These are phyloP conservation scores for Nakazawaea ishiwadae DNA, from an alignment of 805 yeast genomes.

Conservation along the genomic window DNA sequence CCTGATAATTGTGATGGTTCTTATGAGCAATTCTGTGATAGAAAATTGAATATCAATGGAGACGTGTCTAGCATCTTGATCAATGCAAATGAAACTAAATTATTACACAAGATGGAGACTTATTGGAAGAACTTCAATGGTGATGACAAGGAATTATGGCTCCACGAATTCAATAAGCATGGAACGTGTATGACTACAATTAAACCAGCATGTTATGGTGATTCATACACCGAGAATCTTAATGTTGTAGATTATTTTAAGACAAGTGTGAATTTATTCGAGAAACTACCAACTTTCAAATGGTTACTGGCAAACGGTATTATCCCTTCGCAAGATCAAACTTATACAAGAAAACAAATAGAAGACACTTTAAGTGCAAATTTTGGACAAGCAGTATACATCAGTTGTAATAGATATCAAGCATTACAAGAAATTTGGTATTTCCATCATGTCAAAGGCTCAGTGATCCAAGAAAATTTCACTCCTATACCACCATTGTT, in stretches of 20 bases:
- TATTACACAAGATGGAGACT: slow-evolving; percentile 50
- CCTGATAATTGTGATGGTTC: slow-evolving; percentile 85
- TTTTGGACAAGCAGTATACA: slow-evolving; percentile 53
- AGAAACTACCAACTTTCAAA: slow-evolving; percentile 59
- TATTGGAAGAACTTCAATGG: slow-evolving; percentile 77
- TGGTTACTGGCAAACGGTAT: slow-evolving; percentile 69
- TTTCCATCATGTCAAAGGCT: slow-evolving; percentile 70
- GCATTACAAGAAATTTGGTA: slow-evolving; percentile 74
- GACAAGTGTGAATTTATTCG: slow-evolving; percentile 53
- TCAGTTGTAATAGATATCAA: slow-evolving; percentile 52
- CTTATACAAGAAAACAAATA: slow-evolving; percentile 55
- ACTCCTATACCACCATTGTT: slow-evolving; percentile 55
- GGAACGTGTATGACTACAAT: slow-evolving; percentile 88
- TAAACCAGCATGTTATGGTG: slow-evolving; percentile 62
- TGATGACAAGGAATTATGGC: slow-evolving; percentile 70
- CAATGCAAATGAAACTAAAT: slow-evolving; percentile 41
- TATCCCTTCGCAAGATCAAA: slow-evolving; percentile 51
- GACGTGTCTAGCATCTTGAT: slow-evolving; percentile 43
- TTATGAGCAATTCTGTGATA: slow-evolving; percentile 75
- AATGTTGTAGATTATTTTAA: slow-evolving; percentile 69
- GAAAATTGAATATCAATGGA: slow-evolving; percentile 42
- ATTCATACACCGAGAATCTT: slow-evolving; percentile 24
- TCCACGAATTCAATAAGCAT: slow-evolving; percentile 90
- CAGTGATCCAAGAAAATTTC: slow-evolving; percentile 62
- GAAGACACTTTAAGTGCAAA: slow-evolving; percentile 44